Evolutionary conservation across 2,329 filamentous ascomycete genomes (phyloP).

Genomic region (Cladophialophora chaetospira): DNA sequence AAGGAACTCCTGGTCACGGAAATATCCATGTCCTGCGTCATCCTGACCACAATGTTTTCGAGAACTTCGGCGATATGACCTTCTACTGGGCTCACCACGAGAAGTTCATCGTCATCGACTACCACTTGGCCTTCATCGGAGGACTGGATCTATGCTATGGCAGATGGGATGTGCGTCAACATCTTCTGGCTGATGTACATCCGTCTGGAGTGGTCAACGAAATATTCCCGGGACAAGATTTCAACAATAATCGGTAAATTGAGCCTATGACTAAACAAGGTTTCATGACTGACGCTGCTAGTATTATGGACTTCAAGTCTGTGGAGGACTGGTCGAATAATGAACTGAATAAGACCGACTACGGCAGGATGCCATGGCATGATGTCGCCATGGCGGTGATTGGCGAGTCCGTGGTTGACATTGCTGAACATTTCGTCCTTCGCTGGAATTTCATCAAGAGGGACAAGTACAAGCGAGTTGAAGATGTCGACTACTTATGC

Average conservation of each 20-base stretch:
- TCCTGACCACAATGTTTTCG: constrained; percentile 91
- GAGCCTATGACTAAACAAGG: not conserved
- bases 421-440: constrained; percentile 91
- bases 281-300: constrained; percentile 8
- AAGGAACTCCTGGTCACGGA: constrained; percentile 77
- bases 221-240: constrained; percentile 93
- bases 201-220: constrained; percentile 79
- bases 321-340: constrained; percentile 93
- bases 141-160: constrained; percentile 95
- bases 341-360: constrained; percentile 86
- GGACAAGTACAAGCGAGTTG: constrained; percentile 94
- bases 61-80: constrained; percentile 93
- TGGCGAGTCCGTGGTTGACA: constrained; percentile 87
- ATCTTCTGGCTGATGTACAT: constrained; percentile 83
- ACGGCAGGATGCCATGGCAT: constrained; percentile 97
- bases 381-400: constrained; percentile 92
- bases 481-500: constrained; percentile 79
- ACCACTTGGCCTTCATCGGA: constrained; percentile 86
- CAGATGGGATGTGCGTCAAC: constrained; percentile 86
- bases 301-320: constrained; percentile 91
- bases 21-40: constrained; percentile 91
- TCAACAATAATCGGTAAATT: constrained; percentile 79
- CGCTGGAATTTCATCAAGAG: constrained; percentile 97
- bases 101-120: constrained; percentile 95
- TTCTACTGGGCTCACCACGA: constrained; percentile 99